Evolutionary conservation across 2,329 filamentous ascomycete genomes (phyloP).

Genomic region (Aspergillus cejpii): DNA sequence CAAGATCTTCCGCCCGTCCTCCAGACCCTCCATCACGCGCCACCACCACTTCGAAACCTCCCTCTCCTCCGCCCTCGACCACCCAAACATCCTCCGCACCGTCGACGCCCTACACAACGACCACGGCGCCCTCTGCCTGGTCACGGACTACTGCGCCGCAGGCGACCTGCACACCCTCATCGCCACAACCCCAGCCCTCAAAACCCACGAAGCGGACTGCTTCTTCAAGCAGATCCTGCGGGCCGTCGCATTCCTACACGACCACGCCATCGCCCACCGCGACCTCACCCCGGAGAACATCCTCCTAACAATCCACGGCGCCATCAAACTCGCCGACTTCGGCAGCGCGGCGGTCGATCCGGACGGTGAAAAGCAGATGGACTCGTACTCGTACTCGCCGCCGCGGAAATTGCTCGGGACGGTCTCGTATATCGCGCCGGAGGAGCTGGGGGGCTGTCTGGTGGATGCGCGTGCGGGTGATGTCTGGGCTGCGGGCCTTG

Average conservation of each 20-base stretch:
- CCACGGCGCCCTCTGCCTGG: slow-evolving; percentile 23
- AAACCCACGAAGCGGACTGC: slow-evolving; percentile 76
- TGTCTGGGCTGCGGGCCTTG: slow-evolving; percentile 27
- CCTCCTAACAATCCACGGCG: slow-evolving; percentile 68
- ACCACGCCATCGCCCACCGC: slow-evolving; percentile 78
- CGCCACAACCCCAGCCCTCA: slow-evolving; percentile 62
- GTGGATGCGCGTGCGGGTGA: slow-evolving; percentile 15
- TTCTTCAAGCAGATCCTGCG: slow-evolving; percentile 63
- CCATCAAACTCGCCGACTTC: slow-evolving; percentile 90
- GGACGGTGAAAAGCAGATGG: slow-evolving; percentile 10
- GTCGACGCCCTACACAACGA: slow-evolving; percentile 25
- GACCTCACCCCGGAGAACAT: slow-evolving; percentile 95
- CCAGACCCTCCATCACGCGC: slow-evolving; percentile 5
- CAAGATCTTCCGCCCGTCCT: slow-evolving; percentile 25
- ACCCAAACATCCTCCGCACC: slow-evolving; percentile 27
- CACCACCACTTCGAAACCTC: slow-evolving; percentile 10
- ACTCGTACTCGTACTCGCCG: not conserved
- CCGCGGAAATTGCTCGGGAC: slow-evolving; percentile 51
- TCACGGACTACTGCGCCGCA: slow-evolving; percentile 56
- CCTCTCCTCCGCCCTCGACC: slow-evolving; percentile 15
- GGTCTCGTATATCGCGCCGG: slow-evolving; percentile 77
- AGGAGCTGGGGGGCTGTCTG: slow-evolving; percentile 35
- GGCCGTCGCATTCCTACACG: slow-evolving; percentile 59
- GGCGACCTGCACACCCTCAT: slow-evolving; percentile 81
- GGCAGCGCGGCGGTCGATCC: slow-evolving; percentile 46